Percentiles rank a stretch among this genome's conserved stretches.
phyloP scores from a whole-genome alignment of 2,329 filamentous ascomycete genomes.

The Ceratocystis diversiconidia region DNA sequence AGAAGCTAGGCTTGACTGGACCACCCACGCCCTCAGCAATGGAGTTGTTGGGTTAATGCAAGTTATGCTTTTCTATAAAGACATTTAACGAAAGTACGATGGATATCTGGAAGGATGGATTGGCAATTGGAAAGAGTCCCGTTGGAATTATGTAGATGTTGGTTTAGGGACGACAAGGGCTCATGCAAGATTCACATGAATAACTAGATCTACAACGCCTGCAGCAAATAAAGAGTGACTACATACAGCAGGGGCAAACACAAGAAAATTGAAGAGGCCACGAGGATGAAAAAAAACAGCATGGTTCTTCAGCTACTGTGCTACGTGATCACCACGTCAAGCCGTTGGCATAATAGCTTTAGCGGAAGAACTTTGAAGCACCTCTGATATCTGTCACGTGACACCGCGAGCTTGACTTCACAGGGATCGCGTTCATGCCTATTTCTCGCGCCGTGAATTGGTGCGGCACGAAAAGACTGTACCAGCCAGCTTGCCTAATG shows the following conservation, averaged over 20 bases:
- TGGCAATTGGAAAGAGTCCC: no score
- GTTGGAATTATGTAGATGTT: no score
- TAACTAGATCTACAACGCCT: not conserved
- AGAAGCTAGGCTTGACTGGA: not conserved
- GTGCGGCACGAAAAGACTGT: not conserved
- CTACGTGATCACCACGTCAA: not conserved
- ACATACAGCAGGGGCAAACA: not conserved
- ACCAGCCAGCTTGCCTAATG: not conserved
- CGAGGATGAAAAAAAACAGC: not conserved
- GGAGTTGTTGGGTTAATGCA: not conserved
- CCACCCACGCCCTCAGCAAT: not conserved
- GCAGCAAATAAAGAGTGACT: not conserved
- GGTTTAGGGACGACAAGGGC: no score
- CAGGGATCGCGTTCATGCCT: slow-evolving; percentile 10
- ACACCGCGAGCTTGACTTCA: slow-evolving; percentile 13
- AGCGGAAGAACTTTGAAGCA: not conserved
- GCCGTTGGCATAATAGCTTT: no score
- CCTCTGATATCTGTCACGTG: slow-evolving; percentile 8
- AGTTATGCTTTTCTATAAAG: not conserved
- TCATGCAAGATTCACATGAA: no score
- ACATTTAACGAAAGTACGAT: no score
- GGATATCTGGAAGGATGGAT: no score
- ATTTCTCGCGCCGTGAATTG: not conserved
- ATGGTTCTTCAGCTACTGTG: no score
- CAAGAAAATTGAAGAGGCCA: not conserved